A percentile compares a stretch with the other conserved stretches of the same genome.
phyloP scores from a whole-genome alignment of 352 stramenopile species.

The Phytopythium sindhum region DNA sequence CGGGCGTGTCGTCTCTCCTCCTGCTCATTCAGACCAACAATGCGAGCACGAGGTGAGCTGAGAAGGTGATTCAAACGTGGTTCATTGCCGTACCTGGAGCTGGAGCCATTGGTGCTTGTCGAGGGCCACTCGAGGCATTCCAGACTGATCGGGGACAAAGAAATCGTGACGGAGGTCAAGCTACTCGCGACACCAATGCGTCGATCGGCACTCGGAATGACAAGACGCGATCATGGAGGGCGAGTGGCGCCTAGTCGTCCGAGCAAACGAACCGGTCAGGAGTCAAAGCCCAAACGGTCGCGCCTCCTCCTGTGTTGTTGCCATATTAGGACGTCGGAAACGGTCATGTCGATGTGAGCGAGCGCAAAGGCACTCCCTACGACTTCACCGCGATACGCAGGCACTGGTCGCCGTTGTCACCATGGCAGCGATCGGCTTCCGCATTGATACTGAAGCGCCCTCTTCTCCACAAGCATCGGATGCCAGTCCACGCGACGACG shows the following conservation, averaged over 20 bases:
- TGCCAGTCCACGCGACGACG: not conserved
- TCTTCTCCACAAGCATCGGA: not conserved
- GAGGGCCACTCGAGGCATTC: slow-evolving; percentile 1
- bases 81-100: slow-evolving; percentile 10
- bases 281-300: slow-evolving; percentile 2
- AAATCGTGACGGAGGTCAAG: not conserved
- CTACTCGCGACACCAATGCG: not conserved
- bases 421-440: not conserved
- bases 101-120: slow-evolving; percentile 49
- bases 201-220: not conserved
- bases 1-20: slow-evolving; percentile 45
- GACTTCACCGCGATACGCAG: not conserved
- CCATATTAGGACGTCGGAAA: not conserved
- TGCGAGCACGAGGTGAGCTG: not conserved
- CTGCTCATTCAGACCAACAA: not conserved
- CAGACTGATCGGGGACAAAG: not conserved
- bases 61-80: not conserved
- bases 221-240: not conserved
- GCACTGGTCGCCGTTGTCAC: not conserved
- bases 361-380: not conserved
- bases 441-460: not conserved
- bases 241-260: not conserved
- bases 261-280: not conserved
- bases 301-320: slow-evolving; percentile 2
- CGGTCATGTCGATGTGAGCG: not conserved